Base-by-base conservation (phyloP, 2,329 filamentous ascomycete genomes). In the Botrytis deweyae region DNA sequence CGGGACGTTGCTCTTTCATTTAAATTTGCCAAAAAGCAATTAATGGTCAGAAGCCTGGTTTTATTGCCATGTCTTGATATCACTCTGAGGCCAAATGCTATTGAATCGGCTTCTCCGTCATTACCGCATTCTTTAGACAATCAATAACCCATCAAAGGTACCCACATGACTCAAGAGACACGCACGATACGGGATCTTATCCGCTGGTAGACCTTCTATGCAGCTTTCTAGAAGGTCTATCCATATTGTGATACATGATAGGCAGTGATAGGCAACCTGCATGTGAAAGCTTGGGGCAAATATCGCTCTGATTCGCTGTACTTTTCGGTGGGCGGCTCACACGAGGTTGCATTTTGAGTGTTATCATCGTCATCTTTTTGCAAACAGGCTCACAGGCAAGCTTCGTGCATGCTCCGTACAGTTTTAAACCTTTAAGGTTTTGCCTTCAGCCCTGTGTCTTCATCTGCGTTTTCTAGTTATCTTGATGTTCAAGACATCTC, bases 381-480 rank as follows among this genome's bases (percentile, higher is more conserved):
- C 65, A 58, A 68, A 68, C 58, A 49, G 29, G 29, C 29, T 29
- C 29, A 29, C 29, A 29, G 40, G 38, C 33, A 29, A 62, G 68
- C 18, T 42, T 70, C 40, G 46, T 70, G 38, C 33, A 44, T 44
- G 25, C 36, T 36, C 29, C 49, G 42, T 44, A 68, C 22, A 8
- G 22, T 29, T 14, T 44, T 25, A n/a, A 29, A 18, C 25, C 66
- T 44, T 22, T 20, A 33, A 29, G 25, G 33, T 61, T 62, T 70
- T 58, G 42, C 58, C 68, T 71, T 71, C 69, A 71, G 52, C 52
- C 52, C n/a, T 71, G 65, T 67, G 33, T 25, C 46, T 40, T 55
- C 16, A 49, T 42, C 25, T 42, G 16, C 36, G 29, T 68, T 40
- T 33, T 58, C 38, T 64, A 16, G 25, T 58, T 29, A 58, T 68